A percentile compares a stretch with the other conserved stretches of the same genome.
phyloP scores from a whole-genome alignment of 768 basidiomycete genomes.

The Mycena amicta region DNA sequence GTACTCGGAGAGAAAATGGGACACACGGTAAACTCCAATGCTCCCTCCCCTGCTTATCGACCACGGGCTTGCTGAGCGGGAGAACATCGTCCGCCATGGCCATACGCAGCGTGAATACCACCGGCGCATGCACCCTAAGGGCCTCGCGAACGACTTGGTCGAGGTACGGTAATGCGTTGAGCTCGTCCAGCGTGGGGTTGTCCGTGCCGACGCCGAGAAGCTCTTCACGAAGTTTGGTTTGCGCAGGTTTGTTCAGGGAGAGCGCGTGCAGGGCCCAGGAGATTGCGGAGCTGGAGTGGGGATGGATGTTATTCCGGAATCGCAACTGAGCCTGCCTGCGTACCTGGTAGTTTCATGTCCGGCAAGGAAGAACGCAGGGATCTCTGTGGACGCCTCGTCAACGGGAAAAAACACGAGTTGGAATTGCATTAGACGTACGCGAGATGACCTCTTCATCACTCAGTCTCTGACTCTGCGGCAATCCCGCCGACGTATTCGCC shows the following conservation, averaged over 20 bases:
- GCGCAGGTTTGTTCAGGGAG: neutral
- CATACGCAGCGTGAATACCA: conserved; percentile 29
- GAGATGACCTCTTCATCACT: neutral
- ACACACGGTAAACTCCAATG: neutral
- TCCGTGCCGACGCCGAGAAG: too few species aligned
- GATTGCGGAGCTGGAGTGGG: neutral
- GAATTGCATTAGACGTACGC: neutral
- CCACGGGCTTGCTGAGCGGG: conserved; percentile 35
- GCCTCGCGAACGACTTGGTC: conserved; percentile 46
- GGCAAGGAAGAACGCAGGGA: too few species aligned
- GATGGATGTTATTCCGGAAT: neutral
- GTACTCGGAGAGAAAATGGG: neutral
- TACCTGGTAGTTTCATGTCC: too few species aligned
- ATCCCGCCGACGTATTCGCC: neutral
- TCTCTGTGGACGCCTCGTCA: too few species aligned
- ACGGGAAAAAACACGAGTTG: neutral
- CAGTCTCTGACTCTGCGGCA: neutral
- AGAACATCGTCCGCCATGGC: conserved; percentile 37
- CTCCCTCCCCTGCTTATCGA: conserved; percentile 22
- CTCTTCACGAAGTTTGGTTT: neutral
- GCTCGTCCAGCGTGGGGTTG: too few species aligned
- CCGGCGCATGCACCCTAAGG: conserved; percentile 40
- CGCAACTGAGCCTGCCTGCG: too few species aligned
- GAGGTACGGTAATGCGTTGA: conserved; percentile 43
- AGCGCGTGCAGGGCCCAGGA: neutral